These are phyloP conservation scores for Paecilomyces fulvus DNA, from an alignment of 2,329 filamentous ascomycete species.

Conservation along the genomic window DNA sequence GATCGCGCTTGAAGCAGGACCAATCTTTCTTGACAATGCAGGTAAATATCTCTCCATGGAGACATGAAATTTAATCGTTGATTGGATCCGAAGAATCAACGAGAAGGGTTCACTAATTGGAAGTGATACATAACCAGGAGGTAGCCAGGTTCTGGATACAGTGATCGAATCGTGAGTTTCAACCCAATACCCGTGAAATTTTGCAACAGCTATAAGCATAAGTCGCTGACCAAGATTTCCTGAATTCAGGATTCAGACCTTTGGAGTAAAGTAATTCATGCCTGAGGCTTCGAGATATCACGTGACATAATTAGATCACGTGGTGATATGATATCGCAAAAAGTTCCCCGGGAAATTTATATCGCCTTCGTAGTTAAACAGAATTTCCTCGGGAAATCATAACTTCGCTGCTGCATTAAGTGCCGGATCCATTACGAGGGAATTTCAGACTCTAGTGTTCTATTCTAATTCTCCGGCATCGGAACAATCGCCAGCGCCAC, in stretches of 20 bases:
- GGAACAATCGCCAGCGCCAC: background rate
- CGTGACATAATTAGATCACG: background rate
- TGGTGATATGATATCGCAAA: background rate
- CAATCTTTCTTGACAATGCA: conserved; percentile 71
- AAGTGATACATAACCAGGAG: conserved; percentile 41
- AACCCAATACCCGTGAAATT: background rate
- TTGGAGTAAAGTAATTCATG: background rate
- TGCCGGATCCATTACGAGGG: background rate
- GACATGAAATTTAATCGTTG: background rate
- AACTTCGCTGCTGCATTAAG: background rate
- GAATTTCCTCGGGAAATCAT: background rate
- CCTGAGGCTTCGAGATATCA: background rate
- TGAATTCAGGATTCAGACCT: conserved; percentile 50
- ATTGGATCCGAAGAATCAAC: background rate
- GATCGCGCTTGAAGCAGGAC: conserved; percentile 53
- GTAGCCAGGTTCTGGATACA: conserved; percentile 58
- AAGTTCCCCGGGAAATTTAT: background rate
- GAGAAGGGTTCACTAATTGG: background rate
- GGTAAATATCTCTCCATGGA: conserved; percentile 6
- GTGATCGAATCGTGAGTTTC: conserved; percentile 56
- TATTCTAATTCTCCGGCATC: background rate
- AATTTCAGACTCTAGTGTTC: background rate
- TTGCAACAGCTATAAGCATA: too few relatives aligned
- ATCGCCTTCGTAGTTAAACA: background rate
- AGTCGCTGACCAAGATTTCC: background rate